Conservation (phyloP, 768 basidiomycete genomes). For the Tubosaeta sp. region DNA sequence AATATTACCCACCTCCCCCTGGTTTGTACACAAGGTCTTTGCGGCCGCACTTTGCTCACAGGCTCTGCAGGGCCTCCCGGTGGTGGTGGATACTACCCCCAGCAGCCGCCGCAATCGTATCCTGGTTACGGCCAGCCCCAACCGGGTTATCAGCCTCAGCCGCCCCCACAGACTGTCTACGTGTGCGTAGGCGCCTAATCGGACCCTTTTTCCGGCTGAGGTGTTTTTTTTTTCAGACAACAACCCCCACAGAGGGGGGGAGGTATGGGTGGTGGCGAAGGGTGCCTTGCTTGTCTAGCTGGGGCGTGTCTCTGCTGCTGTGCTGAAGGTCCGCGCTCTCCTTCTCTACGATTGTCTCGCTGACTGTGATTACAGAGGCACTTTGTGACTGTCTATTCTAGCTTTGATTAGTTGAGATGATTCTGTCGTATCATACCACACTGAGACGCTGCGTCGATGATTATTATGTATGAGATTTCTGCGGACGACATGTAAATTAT, state of each 20-base stretch:
- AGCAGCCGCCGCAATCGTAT: constrained; percentile 72
- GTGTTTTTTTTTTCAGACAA: constrained; percentile 31
- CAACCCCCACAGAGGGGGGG: constrained; percentile 36
- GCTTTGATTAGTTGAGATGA: constrained; percentile 6
- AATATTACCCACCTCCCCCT: constrained; percentile 50
- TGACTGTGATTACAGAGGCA: constrained; percentile 41
- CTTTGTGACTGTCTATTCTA: constrained; percentile 70
- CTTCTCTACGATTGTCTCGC: constrained; percentile 22
- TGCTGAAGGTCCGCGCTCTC: constrained; percentile 39
- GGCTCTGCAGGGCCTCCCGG: constrained; percentile 50
- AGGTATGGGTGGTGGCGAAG: constrained; percentile 28
- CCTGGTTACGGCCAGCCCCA: constrained; percentile 38
- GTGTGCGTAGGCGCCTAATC: constrained; percentile 48
- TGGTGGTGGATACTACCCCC: constrained; percentile 61
- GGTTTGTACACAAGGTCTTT: constrained; percentile 31
- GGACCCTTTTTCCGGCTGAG: background rate
- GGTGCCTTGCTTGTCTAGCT: constrained; percentile 46
- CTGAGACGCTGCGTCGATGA: constrained; percentile 7
- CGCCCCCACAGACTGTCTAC: constrained; percentile 78
- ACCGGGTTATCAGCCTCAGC: constrained; percentile 49
- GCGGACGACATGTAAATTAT: constrained; percentile 29
- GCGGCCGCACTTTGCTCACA: constrained; percentile 16
- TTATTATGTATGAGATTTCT: constrained; percentile 16
- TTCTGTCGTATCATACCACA: constrained; percentile 16
- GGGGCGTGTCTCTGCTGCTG: constrained; percentile 48